Base-by-base conservation (phyloP, 164 flowering plant species). In the Vitis cinerea region DNA sequence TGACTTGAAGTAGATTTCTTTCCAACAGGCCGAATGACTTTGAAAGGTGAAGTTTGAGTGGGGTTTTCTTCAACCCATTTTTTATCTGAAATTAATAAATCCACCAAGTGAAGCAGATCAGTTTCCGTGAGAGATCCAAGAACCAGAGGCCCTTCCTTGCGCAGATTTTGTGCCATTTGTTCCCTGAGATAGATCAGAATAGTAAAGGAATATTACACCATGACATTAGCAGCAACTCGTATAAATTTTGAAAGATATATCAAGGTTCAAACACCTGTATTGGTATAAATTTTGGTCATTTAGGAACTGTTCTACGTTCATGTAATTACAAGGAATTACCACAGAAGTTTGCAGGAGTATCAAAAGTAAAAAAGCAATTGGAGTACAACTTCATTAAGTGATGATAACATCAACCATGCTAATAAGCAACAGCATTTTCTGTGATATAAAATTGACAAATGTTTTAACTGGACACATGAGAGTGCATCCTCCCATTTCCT, bases 1-100 rank as follows among this genome's bases (percentile, higher is more conserved):
- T 62, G 63, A 64, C 71, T 73, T 13, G 58, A 15, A 67, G 71
- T 47, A 55, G 74, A 44, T 27, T 17, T 64, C 63, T 72, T 77
- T 29, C 9, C 50, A 51, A 67, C 58, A 30, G 77, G 66, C 23
- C 54, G 71, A 65, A 59, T 48, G 17, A 86, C 70, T 72, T 69
- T 84, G 74, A 85, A 91, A 66, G 89, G 94, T 49, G 61, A 79
- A 30, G 61, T 53, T 64, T 56, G 56, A 50, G 85, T 78, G 19
- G 77, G 70, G 62, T 44, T 27, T 78, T 90, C 90, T 64, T 81
- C 79, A 15, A 93, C 80, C 95, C 94, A 91, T 80, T 84, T 87
- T 80, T 90, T 90, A 73, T 88, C 92, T 0, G 80, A 76, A 63
- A 91, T 85, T 66, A 93, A 68, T 64, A 83, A 56, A 78, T 88